Evolutionary conservation across 2,329 filamentous ascomycete genomes (phyloP), one percentile per base, ranked within the genome.

Genomic region (Sarocladium strictum): DNA sequence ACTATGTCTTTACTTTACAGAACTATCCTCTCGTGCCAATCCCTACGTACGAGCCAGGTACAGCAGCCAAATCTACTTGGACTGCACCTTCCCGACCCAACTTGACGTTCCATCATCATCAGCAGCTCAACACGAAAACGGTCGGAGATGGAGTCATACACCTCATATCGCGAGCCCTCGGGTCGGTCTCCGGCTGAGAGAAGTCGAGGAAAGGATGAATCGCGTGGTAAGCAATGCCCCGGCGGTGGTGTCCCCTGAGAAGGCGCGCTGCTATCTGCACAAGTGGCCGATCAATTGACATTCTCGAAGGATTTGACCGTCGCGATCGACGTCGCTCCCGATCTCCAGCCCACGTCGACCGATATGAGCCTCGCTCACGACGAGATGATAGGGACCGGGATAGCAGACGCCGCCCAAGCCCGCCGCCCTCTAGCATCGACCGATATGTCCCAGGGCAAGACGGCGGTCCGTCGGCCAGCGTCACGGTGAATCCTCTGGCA

Each of bases 391-490:
- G 80, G 57, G 75, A 78, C 40, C 65, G 84, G 53, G 84, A 89
- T 56, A 84, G 86, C 61, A 73, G 77, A 54, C 83, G 86, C 56
- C 80, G 81, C 43, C 68, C 89, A 61, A 63, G 79, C 66, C 79
- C 85, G 10, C 75, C 85, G 58, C 74, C 86, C 27, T 80, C 85
- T 56, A 88, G 87, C 56, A 94, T 95, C 60, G 90, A 95, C 67
- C 84, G 90, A 62, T 94, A 94, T 65, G 86, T 94, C 19, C 90
- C 90, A 1, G 87, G 88, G 17, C 86, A 90, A 60, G 83, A 87
- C 53, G 70, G 65, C 55, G 65, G 65, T 32, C 72, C 76, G 23
- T 68, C 79, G 17, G 70, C 79, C 14, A 73, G 62, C 10, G 35
- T 74, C 21, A 64, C 76, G 1, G 70, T 76, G 17, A 92, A 92